Percentiles rank a stretch among this genome's conserved stretches.
phyloP scores from a whole-genome alignment of 768 basidiomycete species.

The Suillus clintonianus region DNA sequence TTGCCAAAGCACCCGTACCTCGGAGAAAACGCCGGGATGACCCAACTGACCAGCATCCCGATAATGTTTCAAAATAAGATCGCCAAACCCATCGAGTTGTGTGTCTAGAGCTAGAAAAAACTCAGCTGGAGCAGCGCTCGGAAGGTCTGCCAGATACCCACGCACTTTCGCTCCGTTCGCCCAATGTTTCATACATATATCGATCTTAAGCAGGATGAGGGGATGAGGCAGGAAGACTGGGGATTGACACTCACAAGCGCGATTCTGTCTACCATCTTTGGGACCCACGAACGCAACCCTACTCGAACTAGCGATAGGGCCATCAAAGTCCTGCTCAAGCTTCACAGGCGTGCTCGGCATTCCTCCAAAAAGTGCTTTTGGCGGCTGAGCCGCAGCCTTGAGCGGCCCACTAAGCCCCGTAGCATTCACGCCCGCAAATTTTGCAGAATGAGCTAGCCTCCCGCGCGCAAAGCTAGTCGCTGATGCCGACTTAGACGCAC shows the following conservation, averaged over 20 bases:
- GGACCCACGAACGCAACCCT: constrained; percentile 34
- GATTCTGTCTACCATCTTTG: constrained; percentile 27
- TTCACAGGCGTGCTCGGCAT: not conserved
- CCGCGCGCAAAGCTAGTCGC: not conserved
- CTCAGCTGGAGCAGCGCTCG: not conserved
- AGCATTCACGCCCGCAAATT: constrained; percentile 10
- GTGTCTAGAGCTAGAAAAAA: constrained; percentile 70
- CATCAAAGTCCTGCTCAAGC: constrained; percentile 2
- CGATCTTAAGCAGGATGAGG: constrained; percentile 50
- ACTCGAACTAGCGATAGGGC: constrained; percentile 24
- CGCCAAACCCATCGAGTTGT: constrained; percentile 84
- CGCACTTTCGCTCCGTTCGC: constrained; percentile 79
- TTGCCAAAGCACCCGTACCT: constrained; percentile 36
- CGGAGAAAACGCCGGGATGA: constrained; percentile 66
- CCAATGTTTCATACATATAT: constrained; percentile 94
- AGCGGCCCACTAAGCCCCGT: not conserved
- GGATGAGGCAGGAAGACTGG: not conserved
- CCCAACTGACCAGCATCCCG: constrained; percentile 64
- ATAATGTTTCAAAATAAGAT: constrained; percentile 71
- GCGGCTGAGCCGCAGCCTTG: not conserved
- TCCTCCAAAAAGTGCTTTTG: not conserved
- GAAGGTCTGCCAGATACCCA: constrained; percentile 7
- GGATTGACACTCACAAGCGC: constrained; percentile 52
- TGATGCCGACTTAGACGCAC: constrained; percentile 10
- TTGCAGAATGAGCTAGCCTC: constrained; percentile 9